Base-by-base conservation (phyloP, 805 yeast genomes). In the Saccharomycodes ludwigii region DNA sequence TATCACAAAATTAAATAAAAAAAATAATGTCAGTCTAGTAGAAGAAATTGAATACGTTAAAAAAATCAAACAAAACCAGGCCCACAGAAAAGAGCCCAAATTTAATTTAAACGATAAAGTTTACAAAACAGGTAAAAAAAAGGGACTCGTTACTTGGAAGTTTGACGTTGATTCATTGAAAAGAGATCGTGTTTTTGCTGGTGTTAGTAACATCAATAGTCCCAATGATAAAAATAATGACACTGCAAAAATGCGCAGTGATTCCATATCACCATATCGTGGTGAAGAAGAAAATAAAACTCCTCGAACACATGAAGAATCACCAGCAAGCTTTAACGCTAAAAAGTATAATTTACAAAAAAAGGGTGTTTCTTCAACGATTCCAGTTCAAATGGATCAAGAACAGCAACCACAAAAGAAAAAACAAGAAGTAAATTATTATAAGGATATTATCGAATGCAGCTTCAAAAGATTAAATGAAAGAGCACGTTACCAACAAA, bases 401-500 rank as follows among this genome's bases (percentile, higher is more conserved):
- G 35, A 30, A 3, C 23, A 33, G 21, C 27, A 29, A 18, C 29
- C 44, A 27, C 29, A 42, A 31, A 43, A 42, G 11, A 35, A 38
- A 23, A 40, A 33, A 15, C 36, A 37, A n/a, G 42, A 43, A 4
- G 41, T 63, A 20, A 58, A 63, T 38, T 60, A 55, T 38, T 47
- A 52, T 32, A 62, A 61, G 10, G 62, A 65, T 29, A 58, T 69
- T 2, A 48, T 71, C 6, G 44, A 58, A 13, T 57, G 59, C 42
- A 63, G 72, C 37, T 54, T 72, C 27, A 56, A 56, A 32, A 56
- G 66, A 38, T 73, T 74, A 29, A 52, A 60, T 37, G 53, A 47
- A 18, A 59, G 86, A 28, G 77, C 82, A 3, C 60, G 59, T 23
- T 58, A 66, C n/a, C 56, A 52, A 8, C 61, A 54, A 16, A 71